Base-by-base conservation (phyloP, 192 early-diverging fungal species). In the Rhizoclosmatium globosum region DNA sequence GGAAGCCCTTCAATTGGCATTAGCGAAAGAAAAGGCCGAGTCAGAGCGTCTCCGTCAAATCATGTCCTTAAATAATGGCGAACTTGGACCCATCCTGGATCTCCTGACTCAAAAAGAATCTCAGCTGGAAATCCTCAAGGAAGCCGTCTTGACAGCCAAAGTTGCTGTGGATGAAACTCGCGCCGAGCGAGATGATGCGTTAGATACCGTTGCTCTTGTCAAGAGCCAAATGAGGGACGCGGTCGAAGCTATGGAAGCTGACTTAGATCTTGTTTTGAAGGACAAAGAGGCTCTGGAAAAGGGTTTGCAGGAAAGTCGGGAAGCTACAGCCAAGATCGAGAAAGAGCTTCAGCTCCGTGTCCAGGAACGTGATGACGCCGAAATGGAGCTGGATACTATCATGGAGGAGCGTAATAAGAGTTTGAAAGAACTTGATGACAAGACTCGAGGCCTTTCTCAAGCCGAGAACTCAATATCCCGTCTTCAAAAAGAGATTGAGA, bases 341-440 rank as follows among this genome's bases (percentile, higher is more conserved):
- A 59, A 71, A 31, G 71, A 72, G 3, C 59, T 79, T 31, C 38
- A 19, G 19, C 6, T 21, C 2, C 69, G 78, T 3, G 50, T n/a
- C 11, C 78, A 73, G 50, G 78, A 71, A 48, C 78, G 68, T 47
- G 78, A 71, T 47, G 78, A 73, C n/a, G 78, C 78, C n/a, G 78
- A 79, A 48, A 43, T 23, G 41, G 78, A 71, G 38, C 39, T 72
- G 68, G 78, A 71, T 53, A 41, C 59, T 4, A 11, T 73, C 41
- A 47, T 73, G 23, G 78, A 71, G 38, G 78, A 72, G 47, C 69
- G 59, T 21, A 70, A 74, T 13, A 44, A 15, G 42, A 31, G 13
- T 4, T 41, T 7, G 42, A 21, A 41, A 41, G 39, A 65, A 39
- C 4, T 72, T 3, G 70, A 45, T 3, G 69, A 79, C 4, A 60